Evolutionary conservation across 345 rosid genomes (phyloP), one percentile per base, ranked within the genome.

Genomic region (Abelmoschus esculentus): DNA sequence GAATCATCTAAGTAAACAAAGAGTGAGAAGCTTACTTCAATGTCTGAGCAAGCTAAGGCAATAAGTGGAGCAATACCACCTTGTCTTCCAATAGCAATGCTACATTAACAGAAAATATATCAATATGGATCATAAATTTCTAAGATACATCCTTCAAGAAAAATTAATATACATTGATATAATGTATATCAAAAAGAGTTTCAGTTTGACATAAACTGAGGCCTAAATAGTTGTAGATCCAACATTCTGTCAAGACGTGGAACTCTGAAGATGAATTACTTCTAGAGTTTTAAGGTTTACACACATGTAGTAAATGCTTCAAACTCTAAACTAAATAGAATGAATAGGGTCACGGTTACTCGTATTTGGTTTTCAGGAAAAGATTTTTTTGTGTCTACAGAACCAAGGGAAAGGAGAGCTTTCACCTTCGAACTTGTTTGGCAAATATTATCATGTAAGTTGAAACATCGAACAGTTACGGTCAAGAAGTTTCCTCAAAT

Each of bases 1-100:
- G 7, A 61, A 26, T 61, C 13, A 61, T 61, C 6, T 64, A 13
- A n/a, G 18, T 6, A 7, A 63, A 8, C 67, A 40, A 75, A 49
- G 31, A 29, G 32, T 12, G 55, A 50, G 56, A 57, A 32, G 40
- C 72, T 74, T 72, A 88, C 93, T 85, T 85, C 91, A n/a, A 87
- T 81, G 58, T 86, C 86, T 31, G 91, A 89, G 72, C 82, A 76
- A 71, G 95, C 87, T 50, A 89, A 80, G 15, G 84, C 85, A 64
- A 89, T 86, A 46, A 86, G 82, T 57, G 95, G 89, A 6, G 85
- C 85, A 68, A 89, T 87, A n/a, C 95, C 95, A 63, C 91, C 91
- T 83, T 85, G 87, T 71, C 84, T 85, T 78, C 95, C 89, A 77
- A 86, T 89, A 10, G 88, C 88, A 79, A 89, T 79, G 78, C 95